These are phyloP conservation scores for Sambucus nigra DNA, from an alignment of 129 eudicot genomes.

Conservation along the genomic window DNA sequence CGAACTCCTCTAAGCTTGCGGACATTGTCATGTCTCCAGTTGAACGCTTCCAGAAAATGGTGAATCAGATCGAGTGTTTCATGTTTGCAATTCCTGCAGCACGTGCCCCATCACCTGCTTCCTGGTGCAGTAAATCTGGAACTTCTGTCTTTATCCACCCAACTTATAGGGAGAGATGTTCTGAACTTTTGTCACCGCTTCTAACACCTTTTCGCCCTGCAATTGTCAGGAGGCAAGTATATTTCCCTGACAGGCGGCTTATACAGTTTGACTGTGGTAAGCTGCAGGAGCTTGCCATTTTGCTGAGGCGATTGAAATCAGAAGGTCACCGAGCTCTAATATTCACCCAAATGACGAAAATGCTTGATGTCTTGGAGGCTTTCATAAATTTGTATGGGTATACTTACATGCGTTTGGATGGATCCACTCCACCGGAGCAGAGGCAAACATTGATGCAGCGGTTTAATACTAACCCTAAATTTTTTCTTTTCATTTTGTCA, in stretches of 20 bases:
- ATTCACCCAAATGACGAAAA: constrained; percentile 96
- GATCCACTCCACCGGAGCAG: constrained; percentile 93
- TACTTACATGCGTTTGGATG: constrained; percentile 97
- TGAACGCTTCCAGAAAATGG: constrained; percentile 65
- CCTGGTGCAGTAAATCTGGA: constrained; percentile 81
- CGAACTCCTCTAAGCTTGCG: constrained; percentile 44
- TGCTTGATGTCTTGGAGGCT: constrained; percentile 98
- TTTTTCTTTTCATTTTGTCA: constrained; percentile 84
- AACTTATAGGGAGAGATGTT: constrained; percentile 42
- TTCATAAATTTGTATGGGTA: constrained; percentile 89
- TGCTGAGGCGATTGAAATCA: constrained; percentile 73
- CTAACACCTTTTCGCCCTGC: constrained; percentile 88
- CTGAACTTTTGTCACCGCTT: constrained; percentile 54
- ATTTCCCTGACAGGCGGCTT: constrained; percentile 93
- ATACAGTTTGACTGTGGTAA: constrained; percentile 98
- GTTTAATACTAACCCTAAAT: constrained; percentile 86
- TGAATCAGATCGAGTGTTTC: constrained; percentile 76
- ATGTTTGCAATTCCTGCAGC: constrained; percentile 99
- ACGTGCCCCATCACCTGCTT: constrained; percentile 75
- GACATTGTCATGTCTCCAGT: constrained; percentile 71
- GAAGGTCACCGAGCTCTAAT: constrained; percentile 95
- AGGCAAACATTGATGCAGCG: constrained; percentile 97
- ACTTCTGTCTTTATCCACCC: constrained; percentile 45
- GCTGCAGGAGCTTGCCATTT: constrained; percentile 84
- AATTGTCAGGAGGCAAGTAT: constrained; percentile 88